These are phyloP conservation scores for Mucor lusitanicus DNA, from an alignment of 371 early-diverging fungal genomes.

Conservation along the genomic window DNA sequence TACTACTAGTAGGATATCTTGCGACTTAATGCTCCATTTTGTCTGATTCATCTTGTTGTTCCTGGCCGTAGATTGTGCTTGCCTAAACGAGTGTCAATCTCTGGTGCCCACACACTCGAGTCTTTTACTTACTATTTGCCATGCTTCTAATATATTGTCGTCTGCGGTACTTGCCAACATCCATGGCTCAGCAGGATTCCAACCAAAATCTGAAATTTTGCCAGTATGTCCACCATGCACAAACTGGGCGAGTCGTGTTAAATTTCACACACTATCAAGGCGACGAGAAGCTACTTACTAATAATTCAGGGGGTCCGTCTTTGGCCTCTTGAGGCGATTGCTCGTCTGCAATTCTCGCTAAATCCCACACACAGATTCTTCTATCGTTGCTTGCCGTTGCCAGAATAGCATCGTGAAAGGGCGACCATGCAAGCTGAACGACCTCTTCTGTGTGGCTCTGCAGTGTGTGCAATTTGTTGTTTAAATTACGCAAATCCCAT, in stretches of 20 bases:
- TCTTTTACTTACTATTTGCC: slow-evolving; percentile 85
- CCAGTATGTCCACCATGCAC: slow-evolving; percentile 99
- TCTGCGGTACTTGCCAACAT: slow-evolving; percentile 92
- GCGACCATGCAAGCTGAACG: slow-evolving; percentile 96
- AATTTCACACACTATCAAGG: neutral
- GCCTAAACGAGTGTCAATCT: slow-evolving; percentile 19
- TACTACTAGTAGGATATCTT: too few relatives aligned
- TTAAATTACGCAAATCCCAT: slow-evolving; percentile 97
- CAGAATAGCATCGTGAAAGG: slow-evolving; percentile 88
- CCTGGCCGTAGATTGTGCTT: slow-evolving; percentile 35
- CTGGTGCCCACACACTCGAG: neutral
- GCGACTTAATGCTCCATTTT: slow-evolving; percentile 8
- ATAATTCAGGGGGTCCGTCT: slow-evolving; percentile 98
- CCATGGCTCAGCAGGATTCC: slow-evolving; percentile 97
- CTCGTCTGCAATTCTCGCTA: slow-evolving; percentile 87
- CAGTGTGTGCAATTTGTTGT: slow-evolving; percentile 78
- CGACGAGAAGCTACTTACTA: slow-evolving; percentile 54
- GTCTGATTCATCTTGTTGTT: slow-evolving; percentile 19
- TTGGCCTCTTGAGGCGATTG: slow-evolving; percentile 92
- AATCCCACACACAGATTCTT: slow-evolving; percentile 96
- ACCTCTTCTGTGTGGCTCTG: slow-evolving; percentile 92
- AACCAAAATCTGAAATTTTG: slow-evolving; percentile 93
- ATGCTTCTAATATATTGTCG: slow-evolving; percentile 96
- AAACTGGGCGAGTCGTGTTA: slow-evolving; percentile 59
- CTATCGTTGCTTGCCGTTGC: slow-evolving; percentile 94